phyloP scores from a whole-genome alignment of 441 rosid species.

The Jatropha multifida region DNA sequence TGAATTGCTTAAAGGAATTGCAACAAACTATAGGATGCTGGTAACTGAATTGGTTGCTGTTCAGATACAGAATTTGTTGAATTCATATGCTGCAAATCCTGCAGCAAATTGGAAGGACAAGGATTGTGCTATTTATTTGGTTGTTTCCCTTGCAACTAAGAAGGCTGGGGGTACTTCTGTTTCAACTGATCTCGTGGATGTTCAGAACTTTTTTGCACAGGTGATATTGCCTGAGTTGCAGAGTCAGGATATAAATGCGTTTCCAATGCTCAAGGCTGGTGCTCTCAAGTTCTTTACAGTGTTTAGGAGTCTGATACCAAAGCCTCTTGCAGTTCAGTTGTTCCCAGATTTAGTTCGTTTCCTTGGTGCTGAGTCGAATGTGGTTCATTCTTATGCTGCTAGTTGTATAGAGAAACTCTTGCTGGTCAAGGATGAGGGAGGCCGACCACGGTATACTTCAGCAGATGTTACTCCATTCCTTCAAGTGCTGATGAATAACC shows the following conservation, averaged over 20 bases:
- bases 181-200: constrained; percentile 85
- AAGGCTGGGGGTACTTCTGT: constrained; percentile 80
- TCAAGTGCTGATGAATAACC: constrained; percentile 58
- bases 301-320: constrained; percentile 74
- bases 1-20: constrained; percentile 92
- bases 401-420: constrained; percentile 89
- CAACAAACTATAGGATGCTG: constrained; percentile 64
- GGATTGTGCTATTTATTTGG: constrained; percentile 93
- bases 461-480: constrained; percentile 65
- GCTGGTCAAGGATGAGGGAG: constrained; percentile 85
- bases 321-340: constrained; percentile 58
- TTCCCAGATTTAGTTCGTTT: constrained; percentile 70
- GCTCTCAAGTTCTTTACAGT: constrained; percentile 80
- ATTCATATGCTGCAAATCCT: constrained; percentile 63
- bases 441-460: constrained; percentile 54
- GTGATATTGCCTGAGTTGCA: constrained; percentile 84
- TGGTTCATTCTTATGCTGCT: constrained; percentile 97
- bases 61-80: constrained; percentile 73
- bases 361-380: constrained; percentile 79
- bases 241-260: constrained; percentile 68
- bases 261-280: constrained; percentile 93
- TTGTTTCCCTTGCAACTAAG: constrained; percentile 85
- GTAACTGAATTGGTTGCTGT: constrained; percentile 66
- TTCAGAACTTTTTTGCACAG: constrained; percentile 66
- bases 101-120: constrained; percentile 84